These are phyloP conservation scores for Melaleuca alternifolia DNA, from an alignment of 345 rosid species.

Conservation along the genomic window DNA sequence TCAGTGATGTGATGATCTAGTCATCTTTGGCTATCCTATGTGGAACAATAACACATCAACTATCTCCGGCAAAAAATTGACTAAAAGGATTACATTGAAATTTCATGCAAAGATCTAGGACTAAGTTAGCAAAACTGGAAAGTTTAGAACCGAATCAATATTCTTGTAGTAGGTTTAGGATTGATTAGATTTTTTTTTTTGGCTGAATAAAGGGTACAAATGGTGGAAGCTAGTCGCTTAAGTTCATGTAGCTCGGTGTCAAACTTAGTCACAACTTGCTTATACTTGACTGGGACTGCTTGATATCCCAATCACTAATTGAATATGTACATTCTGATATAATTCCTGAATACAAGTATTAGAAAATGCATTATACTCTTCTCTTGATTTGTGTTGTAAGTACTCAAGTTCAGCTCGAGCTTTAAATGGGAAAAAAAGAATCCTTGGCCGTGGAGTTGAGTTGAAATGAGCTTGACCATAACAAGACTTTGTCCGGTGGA, in stretches of 20 bases:
- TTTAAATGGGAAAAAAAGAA: not conserved
- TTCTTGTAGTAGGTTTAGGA: not conserved
- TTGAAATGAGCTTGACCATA: not conserved
- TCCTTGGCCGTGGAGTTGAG: not conserved
- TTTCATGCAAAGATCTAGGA: not conserved
- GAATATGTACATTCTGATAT: not conserved
- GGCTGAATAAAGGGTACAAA: not conserved
- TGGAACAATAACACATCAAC: too few species aligned
- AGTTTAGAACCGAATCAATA: not conserved
- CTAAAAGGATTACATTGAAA: too few species aligned
- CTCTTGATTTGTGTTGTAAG: not conserved
- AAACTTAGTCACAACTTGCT: not conserved
- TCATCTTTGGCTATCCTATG: too few species aligned
- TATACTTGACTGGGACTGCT: not conserved
- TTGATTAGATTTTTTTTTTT: not conserved
- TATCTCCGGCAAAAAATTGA: not conserved
- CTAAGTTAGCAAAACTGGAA: accelerated
- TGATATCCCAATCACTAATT: not conserved
- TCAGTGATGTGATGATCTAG: too few species aligned
- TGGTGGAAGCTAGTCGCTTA: not conserved
- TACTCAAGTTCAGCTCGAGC: not conserved
- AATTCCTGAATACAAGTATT: not conserved
- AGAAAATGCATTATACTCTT: not conserved
- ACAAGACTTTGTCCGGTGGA: not conserved
- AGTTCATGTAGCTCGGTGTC: not conserved